Conservation (phyloP, 2,329 filamentous ascomycete species). For the Pochonia chlamydosporia region DNA sequence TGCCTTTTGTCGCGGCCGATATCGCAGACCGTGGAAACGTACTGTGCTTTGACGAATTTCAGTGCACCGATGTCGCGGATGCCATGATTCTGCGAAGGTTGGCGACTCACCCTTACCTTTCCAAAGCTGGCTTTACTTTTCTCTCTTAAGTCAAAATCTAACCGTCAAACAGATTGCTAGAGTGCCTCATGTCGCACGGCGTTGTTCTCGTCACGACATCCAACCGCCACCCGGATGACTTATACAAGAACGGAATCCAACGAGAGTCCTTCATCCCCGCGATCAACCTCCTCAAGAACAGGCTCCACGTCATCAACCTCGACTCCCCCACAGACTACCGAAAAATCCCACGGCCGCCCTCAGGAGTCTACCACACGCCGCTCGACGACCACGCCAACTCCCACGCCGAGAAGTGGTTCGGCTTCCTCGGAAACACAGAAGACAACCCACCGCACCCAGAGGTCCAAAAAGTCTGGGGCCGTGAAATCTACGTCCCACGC, state of each 20-base stretch:
- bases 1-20: conserved; percentile 91
- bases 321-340: conserved; percentile 95
- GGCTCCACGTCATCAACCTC: conserved; percentile 85
- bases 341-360: conserved; percentile 88
- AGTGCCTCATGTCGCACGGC: conserved; percentile 92
- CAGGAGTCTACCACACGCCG: conserved; percentile 88
- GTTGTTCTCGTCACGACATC: conserved; percentile 94
- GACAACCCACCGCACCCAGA: conserved; percentile 70
- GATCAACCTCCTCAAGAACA: conserved; percentile 82
- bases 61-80: conserved; percentile 96
- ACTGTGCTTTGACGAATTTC: conserved; percentile 97
- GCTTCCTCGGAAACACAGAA: conserved; percentile 81
- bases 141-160: background rate
- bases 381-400: conserved; percentile 70
- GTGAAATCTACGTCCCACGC: conserved; percentile 78
- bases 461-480: conserved; percentile 83
- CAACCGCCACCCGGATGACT: conserved; percentile 90
- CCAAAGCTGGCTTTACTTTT: background rate
- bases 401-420: conserved; percentile 93
- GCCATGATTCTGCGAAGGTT: conserved; percentile 90
- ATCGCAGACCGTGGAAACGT: conserved; percentile 82
- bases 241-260: conserved; percentile 98
- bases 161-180: conserved; percentile 56
- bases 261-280: conserved; percentile 92
- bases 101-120: conserved; percentile 11